Conservation (phyloP, 139 green algal species). For the Chlamydomonas incerta region DNA sequence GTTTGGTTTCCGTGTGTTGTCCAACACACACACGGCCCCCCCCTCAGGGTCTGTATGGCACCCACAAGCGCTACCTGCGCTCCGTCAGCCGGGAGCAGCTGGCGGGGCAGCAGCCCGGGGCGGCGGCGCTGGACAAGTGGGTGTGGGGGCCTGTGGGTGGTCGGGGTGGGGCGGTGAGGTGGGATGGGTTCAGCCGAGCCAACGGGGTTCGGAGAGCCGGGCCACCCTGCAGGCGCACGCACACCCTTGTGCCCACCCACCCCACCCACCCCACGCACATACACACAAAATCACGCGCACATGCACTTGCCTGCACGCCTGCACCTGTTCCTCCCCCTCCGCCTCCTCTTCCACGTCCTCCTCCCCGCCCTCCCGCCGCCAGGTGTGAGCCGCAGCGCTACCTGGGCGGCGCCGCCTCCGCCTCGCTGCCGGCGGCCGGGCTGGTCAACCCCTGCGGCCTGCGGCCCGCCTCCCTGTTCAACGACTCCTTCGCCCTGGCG, state of each 20-base stretch:
- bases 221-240: no score
- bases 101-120: slow-evolving; percentile 49
- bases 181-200: no score
- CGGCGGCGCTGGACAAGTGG: background rate
- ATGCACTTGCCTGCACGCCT: no score
- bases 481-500: slow-evolving; percentile 73
- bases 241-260: no score
- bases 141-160: background rate
- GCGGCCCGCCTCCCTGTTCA: slow-evolving; percentile 85
- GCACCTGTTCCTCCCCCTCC: no score
- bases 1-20: no score
- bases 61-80: slow-evolving; percentile 86
- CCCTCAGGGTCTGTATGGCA: slow-evolving; percentile 77
- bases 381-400: slow-evolving; percentile 11
- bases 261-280: no score
- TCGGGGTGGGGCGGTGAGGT: no score
- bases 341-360: no score
- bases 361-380: background rate
- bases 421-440: slow-evolving; percentile 21
- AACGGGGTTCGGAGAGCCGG: no score
- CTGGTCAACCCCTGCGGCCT: slow-evolving; percentile 88
- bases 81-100: slow-evolving; percentile 73
- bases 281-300: no score
- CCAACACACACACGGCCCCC: no score
- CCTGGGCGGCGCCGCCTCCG: background rate